Percentiles rank a stretch among this genome's conserved stretches.
phyloP scores from a whole-genome alignment of 2,329 filamentous ascomycete species.

The Purpureocillium takamizusanense region DNA sequence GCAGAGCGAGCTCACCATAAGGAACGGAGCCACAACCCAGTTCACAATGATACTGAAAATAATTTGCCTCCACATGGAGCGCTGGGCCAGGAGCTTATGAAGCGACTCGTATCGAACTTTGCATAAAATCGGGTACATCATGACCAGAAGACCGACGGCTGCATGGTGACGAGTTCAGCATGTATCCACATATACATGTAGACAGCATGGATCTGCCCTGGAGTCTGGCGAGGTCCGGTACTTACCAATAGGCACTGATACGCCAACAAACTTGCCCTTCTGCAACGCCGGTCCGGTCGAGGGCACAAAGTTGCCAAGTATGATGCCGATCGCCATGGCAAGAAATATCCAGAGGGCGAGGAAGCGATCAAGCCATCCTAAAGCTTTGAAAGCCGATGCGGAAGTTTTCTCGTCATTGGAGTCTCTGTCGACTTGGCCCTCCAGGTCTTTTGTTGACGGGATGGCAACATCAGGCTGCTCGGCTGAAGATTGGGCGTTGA shows the following conservation, averaged over 20 bases:
- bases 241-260: conserved; percentile 57
- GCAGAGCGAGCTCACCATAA: conserved; percentile 73
- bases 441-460: too few relatives aligned
- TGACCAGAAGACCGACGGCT: conserved; percentile 75
- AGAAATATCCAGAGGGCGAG: conserved; percentile 68
- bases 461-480: too few relatives aligned
- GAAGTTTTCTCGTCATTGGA: too few relatives aligned
- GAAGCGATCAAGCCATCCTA: conserved; percentile 53
- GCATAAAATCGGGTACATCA: conserved; percentile 93
- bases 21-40: conserved; percentile 72
- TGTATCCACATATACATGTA: not conserved
- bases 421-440: too few relatives aligned
- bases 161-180: not conserved
- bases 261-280: conserved; percentile 61
- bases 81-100: conserved; percentile 53
- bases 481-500: too few relatives aligned
- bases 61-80: conserved; percentile 69
- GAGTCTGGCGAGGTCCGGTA: not conserved
- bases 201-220: not conserved
- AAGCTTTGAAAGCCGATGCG: conserved; percentile 40
- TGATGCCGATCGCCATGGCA: conserved; percentile 66
- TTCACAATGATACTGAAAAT: conserved; percentile 68
- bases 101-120: conserved; percentile 74
- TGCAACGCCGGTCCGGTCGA: conserved; percentile 53
- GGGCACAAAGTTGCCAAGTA: conserved; percentile 68